These are phyloP conservation scores for Podaxis sp. DNA, from an alignment of 768 basidiomycete species.

Conservation along the genomic window DNA sequence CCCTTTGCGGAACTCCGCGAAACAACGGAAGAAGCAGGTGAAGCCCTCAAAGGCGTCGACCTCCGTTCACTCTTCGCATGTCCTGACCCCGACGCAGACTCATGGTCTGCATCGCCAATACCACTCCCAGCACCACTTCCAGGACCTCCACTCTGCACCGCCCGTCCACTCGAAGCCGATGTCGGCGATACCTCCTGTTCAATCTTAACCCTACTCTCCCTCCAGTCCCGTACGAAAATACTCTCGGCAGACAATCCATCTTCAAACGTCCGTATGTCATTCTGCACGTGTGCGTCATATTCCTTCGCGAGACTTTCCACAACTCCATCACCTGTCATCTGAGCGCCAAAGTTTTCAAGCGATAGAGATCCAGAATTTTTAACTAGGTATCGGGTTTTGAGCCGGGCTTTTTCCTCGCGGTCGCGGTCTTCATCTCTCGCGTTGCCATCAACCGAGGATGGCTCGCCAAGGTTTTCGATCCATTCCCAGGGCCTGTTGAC, in stretches of 20 bases:
- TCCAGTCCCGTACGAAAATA: slow-evolving; percentile 73
- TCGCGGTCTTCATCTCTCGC: slow-evolving; percentile 40
- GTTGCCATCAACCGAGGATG: slow-evolving; percentile 38
- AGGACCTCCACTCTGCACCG: slow-evolving; percentile 9
- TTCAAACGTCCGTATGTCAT: slow-evolving; percentile 57
- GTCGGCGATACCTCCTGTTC: slow-evolving; percentile 28
- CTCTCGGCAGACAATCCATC: slow-evolving; percentile 63
- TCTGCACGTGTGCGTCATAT: slow-evolving; percentile 34
- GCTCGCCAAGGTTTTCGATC: slow-evolving; percentile 75
- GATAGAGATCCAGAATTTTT: slow-evolving; percentile 72
- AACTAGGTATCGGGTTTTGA: slow-evolving; percentile 34
- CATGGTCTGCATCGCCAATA: slow-evolving; percentile 20
- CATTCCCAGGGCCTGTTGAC: slow-evolving; percentile 85
- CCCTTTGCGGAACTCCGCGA: slow-evolving; percentile 46
- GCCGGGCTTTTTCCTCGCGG: slow-evolving; percentile 38
- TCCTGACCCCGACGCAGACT: slow-evolving; percentile 16
- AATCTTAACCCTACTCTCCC: slow-evolving; percentile 59
- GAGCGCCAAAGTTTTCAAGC: slow-evolving; percentile 68
- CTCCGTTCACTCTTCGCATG: slow-evolving; percentile 14
- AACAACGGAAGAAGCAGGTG: slow-evolving; percentile 40
- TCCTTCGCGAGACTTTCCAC: slow-evolving; percentile 27
- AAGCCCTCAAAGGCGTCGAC: slow-evolving; percentile 29
- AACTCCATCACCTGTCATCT: slow-evolving; percentile 60
- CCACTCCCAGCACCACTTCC: slow-evolving; percentile 10
- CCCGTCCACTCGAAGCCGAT: slow-evolving; percentile 21